A percentile compares a stretch with the other conserved stretches of the same genome.
Conservation (phyloP, 1,284 basidiomycete species). For the Cerioporus squamosus region DNA sequence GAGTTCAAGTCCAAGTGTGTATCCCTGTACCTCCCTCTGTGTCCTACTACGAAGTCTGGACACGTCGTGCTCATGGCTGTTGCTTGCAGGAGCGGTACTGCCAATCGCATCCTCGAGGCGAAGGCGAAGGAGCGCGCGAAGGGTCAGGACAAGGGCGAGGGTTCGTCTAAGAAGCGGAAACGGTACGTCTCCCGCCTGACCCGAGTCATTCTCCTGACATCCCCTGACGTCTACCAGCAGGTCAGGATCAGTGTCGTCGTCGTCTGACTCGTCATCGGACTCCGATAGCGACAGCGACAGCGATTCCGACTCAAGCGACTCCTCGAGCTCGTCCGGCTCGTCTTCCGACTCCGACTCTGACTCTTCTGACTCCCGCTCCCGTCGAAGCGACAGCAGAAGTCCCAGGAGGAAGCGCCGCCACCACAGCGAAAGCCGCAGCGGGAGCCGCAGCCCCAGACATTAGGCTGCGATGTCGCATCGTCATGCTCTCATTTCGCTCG, state of each 20-base stretch:
- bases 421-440: conserved; percentile 26
- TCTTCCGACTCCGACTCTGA: conserved; percentile 46
- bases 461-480: not conserved
- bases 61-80: conserved; percentile 7
- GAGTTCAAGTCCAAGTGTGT: conserved; percentile 80
- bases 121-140: conserved; percentile 73
- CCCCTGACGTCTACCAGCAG: conserved; percentile 13
- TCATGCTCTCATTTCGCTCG: not conserved
- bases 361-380: conserved; percentile 44
- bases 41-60: not conserved
- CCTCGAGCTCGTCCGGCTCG: conserved; percentile 47
- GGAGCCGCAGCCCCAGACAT: conserved; percentile 21
- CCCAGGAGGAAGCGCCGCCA: conserved; percentile 36
- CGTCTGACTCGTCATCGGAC: conserved; percentile 37
- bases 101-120: conserved; percentile 72
- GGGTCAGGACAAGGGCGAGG: conserved; percentile 43
- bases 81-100: conserved; percentile 59
- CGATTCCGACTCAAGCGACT: conserved; percentile 41
- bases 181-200: conserved; percentile 46
- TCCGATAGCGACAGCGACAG: conserved; percentile 36
- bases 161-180: conserved; percentile 53
- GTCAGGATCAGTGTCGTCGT: conserved; percentile 23
- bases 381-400: conserved; percentile 47
- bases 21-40: not conserved
- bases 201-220: not conserved